Evolutionary conservation across 331 rosid species (phyloP).

Genomic region (Malus hybrid): DNA sequence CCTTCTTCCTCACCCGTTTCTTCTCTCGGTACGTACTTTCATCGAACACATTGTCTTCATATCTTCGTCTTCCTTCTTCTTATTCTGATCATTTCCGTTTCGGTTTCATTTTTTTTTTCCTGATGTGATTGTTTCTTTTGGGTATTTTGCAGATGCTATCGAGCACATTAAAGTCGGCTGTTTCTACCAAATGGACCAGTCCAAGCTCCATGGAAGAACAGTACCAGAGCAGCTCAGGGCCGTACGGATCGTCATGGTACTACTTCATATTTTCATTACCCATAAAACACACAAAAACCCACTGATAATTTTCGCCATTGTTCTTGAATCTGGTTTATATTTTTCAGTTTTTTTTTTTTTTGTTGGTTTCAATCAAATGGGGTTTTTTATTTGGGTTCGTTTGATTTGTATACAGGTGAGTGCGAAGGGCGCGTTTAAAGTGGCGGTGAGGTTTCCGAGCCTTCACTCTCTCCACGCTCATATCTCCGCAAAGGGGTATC

Average conservation of each 20-base stretch:
- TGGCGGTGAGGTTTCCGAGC: conserved; percentile 73
- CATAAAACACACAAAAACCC: background rate
- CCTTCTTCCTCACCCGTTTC: conserved; percentile 19
- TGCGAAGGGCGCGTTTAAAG: conserved; percentile 30
- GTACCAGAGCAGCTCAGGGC: conserved; percentile 47
- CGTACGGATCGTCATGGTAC: conserved; percentile 57
- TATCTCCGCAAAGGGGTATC: conserved; percentile 25
- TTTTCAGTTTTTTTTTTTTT: background rate
- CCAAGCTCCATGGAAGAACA: conserved; percentile 36
- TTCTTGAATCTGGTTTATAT: background rate
- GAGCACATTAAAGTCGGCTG: conserved; percentile 48
- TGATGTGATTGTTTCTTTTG: background rate
- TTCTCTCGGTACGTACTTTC: conserved; percentile 22
- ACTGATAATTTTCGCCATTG: background rate
- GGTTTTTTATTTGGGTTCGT: background rate
- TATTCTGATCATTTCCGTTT: background rate
- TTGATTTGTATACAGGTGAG: conserved; percentile 38
- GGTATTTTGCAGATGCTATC: conserved; percentile 25
- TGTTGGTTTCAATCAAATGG: background rate
- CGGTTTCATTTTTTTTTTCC: background rate
- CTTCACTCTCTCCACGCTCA: conserved; percentile 50
- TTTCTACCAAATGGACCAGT: conserved; percentile 60
- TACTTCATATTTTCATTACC: background rate
- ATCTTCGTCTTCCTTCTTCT: background rate
- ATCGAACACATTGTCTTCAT: background rate